phyloP scores from a whole-genome alignment of 192 early-diverging fungal species.

The Pecoramyces ruminantium region DNA sequence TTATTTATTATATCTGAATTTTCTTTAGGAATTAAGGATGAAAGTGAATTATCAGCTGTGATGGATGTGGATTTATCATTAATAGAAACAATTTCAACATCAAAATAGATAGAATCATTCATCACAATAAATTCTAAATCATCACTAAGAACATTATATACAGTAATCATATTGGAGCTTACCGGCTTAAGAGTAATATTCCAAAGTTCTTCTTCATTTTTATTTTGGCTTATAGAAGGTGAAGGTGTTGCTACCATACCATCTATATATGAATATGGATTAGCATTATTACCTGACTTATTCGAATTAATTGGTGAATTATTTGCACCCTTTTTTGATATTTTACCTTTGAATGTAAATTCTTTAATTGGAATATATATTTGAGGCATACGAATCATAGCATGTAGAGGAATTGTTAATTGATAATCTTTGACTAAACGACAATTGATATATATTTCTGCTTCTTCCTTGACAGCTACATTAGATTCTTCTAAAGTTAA shows the following conservation, averaged over 20 bases:
- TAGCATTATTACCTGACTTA: not conserved
- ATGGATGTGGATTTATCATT: conserved; percentile 6
- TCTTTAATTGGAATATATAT: conserved; percentile 15
- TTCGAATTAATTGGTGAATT: not conserved
- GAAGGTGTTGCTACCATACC: not conserved
- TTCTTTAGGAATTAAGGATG: not conserved
- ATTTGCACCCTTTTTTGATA: not conserved
- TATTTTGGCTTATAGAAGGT: not conserved
- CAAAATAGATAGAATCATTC: conserved; percentile 58
- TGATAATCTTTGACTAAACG: conserved; percentile 67
- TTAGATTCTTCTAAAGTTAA: conserved; percentile 23
- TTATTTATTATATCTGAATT: not conserved
- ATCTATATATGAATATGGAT: not conserved
- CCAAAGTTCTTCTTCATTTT: conserved; percentile 24
- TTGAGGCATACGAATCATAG: conserved; percentile 40
- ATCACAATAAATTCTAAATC: conserved; percentile 46
- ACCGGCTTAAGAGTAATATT: conserved; percentile 21
- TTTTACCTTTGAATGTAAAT: conserved; percentile 10
- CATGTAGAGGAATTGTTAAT: conserved; percentile 40
- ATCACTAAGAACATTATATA: conserved; percentile 33
- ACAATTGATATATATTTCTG: conserved; percentile 64
- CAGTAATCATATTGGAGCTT: conserved; percentile 14
- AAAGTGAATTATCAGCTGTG: not conserved
- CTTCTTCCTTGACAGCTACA: conserved; percentile 37
- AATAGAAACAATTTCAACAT: conserved; percentile 25